A percentile compares a stretch with the other conserved stretches of the same genome.
Conservation (phyloP, 1,284 basidiomycete genomes). For the Microbotryum violaceum region DNA sequence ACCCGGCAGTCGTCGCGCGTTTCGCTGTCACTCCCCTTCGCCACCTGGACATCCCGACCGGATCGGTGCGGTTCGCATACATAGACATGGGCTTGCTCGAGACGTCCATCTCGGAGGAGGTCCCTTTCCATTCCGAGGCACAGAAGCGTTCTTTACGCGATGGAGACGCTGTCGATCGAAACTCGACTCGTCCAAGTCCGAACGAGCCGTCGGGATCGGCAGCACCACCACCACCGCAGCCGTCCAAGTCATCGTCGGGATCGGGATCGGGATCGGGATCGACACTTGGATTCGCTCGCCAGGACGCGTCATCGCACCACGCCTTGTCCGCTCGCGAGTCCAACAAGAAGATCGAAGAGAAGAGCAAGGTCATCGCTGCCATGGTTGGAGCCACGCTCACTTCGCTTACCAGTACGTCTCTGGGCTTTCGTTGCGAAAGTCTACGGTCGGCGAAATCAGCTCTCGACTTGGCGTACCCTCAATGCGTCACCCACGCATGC, state of each 20-base stretch:
- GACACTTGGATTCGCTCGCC: background rate
- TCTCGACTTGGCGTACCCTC: background rate
- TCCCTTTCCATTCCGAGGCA: too few species aligned
- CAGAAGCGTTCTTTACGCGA: too few species aligned
- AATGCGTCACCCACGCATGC: background rate
- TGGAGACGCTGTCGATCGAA: too few species aligned
- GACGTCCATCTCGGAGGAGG: conserved; percentile 21
- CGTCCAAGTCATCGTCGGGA: conserved; percentile 1
- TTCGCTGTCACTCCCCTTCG: background rate
- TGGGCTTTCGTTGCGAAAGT: background rate
- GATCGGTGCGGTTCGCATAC: too few species aligned
- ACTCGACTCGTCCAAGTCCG: background rate
- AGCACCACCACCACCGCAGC: background rate
- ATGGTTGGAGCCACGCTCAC: conserved; percentile 32
- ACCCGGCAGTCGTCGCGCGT: too few species aligned
- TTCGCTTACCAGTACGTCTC: conserved; percentile 31
- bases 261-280: background rate
- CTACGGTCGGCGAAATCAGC: background rate
- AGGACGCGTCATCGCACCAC: background rate
- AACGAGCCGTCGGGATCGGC: background rate
- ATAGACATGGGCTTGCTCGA: conserved; percentile 14
- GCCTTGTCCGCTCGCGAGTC: background rate
- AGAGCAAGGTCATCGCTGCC: conserved; percentile 33
- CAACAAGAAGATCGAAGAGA: conserved; percentile 7
- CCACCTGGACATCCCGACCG: too few species aligned